Conservation (phyloP, 495 filamentous ascomycete species). For the Aspergillus mulundensis region DNA sequence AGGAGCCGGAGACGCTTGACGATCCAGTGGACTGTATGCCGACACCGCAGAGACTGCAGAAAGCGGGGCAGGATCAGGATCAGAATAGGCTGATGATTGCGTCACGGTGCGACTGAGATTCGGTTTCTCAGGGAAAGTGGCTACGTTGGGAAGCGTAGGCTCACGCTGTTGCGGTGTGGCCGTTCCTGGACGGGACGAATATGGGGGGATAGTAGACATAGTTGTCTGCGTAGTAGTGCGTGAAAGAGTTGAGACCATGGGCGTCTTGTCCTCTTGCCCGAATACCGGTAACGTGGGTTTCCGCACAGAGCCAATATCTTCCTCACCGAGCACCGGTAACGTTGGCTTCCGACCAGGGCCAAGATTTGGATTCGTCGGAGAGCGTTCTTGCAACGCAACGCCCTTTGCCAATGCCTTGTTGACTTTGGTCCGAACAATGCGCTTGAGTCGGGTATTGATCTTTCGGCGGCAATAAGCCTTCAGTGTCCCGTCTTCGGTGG, state of each 20-base stretch:
- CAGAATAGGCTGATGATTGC: conserved; percentile 37
- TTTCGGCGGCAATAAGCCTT: conserved; percentile 84
- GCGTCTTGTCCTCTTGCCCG: conserved; percentile 53
- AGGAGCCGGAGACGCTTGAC: conserved; percentile 23
- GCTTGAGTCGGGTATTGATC: conserved; percentile 72
- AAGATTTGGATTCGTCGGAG: conserved; percentile 48
- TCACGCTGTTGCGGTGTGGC: conserved; percentile 19
- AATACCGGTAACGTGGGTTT: conserved; percentile 60
- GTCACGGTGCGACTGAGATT: conserved; percentile 41
- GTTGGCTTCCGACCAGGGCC: conserved; percentile 59
- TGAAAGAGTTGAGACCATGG: conserved; percentile 55
- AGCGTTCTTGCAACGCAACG: conserved; percentile 54
- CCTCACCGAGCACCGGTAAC: conserved; percentile 52
- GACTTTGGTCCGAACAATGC: conserved; percentile 77
- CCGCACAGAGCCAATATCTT: too few species aligned
- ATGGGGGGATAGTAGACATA: conserved; percentile 60
- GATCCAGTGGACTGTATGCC: conserved; percentile 50
- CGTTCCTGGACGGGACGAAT: conserved; percentile 54
- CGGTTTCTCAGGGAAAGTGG: conserved; percentile 19
- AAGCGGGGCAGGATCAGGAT: conserved; percentile 47
- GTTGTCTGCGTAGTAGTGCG: conserved; percentile 66
- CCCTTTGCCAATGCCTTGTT: conserved; percentile 81
- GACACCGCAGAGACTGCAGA: conserved; percentile 55
- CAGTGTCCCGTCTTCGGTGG: conserved; percentile 69
- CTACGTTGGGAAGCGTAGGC: conserved; percentile 41